Conservation (phyloP, 805 yeast genomes). For the Kuraishia ogatae region DNA sequence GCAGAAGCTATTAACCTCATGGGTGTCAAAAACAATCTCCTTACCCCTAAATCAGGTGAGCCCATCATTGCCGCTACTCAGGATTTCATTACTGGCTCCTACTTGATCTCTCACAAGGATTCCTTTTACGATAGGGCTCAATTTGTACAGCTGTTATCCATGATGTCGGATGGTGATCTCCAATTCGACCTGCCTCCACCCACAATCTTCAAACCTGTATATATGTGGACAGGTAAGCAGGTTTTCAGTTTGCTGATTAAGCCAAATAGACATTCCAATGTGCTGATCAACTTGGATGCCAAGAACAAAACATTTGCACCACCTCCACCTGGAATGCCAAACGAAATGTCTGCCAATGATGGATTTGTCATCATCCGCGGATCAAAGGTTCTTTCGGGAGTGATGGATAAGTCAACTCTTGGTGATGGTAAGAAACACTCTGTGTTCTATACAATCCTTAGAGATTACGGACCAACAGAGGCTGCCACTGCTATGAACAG, state of each 20-base stretch:
- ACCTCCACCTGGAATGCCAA: constrained; percentile 64
- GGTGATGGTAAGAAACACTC: constrained; percentile 99
- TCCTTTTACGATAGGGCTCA: constrained; percentile 85
- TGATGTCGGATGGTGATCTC: constrained; percentile 90
- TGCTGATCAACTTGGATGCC: constrained; percentile 86
- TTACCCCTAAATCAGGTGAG: constrained; percentile 97
- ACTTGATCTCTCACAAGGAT: constrained; percentile 86
- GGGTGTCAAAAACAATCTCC: constrained; percentile 94
- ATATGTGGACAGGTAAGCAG: constrained; percentile 97
- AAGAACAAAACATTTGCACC: constrained; percentile 85
- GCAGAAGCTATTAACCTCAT: constrained; percentile 97
- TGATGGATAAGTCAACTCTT: constrained; percentile 90
- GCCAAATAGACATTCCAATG: constrained; percentile 72
- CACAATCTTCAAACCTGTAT: constrained; percentile 79
- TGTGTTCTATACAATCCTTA: constrained; percentile 85
- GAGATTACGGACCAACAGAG: constrained; percentile 95
- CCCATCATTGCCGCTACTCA: constrained; percentile 99
- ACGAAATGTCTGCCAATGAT: constrained; percentile 96
- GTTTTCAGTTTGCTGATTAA: constrained; percentile 79
- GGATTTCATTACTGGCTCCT: constrained; percentile 97
- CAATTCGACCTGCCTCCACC: constrained; percentile 97
- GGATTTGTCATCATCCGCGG: constrained; percentile 90
- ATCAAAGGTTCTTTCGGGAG: constrained; percentile 82
- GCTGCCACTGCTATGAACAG: constrained; percentile 97
- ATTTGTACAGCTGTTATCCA: constrained; percentile 71